phyloP scores from a whole-genome alignment of 345 rosid species.

The Cardamine resedifolia region DNA sequence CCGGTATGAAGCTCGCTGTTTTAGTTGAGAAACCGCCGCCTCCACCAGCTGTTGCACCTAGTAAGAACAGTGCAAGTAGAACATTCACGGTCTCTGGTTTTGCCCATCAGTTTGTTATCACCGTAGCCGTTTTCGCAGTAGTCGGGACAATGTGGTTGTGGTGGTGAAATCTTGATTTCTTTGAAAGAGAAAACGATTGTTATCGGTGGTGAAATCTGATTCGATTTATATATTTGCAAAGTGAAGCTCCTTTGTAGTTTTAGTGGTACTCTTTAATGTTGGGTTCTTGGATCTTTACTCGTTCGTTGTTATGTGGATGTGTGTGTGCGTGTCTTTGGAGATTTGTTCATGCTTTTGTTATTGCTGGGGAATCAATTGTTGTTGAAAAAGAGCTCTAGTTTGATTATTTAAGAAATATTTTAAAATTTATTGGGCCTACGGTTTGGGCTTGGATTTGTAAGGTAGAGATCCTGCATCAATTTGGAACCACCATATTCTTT shows the following conservation, averaged over 20 bases:
- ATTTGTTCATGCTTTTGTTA: slow-evolving; percentile 12
- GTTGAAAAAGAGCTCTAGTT: background rate
- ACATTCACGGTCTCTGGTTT: background rate
- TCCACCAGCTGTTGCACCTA: slow-evolving; percentile 58
- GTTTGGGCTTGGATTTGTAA: slow-evolving; percentile 19
- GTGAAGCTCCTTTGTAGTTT: no score
- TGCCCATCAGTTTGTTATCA: slow-evolving; percentile 1
- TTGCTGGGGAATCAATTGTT: slow-evolving; percentile 4
- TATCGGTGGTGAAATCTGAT: no score
- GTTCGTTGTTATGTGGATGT: background rate
- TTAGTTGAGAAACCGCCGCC: slow-evolving; percentile 69
- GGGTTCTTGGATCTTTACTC: background rate
- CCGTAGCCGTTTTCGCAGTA: background rate
- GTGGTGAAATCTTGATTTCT: slow-evolving; percentile 14
- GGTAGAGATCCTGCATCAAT: background rate
- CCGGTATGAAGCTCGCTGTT: slow-evolving; percentile 73
- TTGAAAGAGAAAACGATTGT: no score
- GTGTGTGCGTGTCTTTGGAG: slow-evolving; percentile 2
- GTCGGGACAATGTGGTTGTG: slow-evolving; percentile 18
- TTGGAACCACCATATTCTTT: background rate
- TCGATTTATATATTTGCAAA: no score
- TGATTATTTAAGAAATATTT: background rate
- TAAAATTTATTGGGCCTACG: slow-evolving; percentile 14
- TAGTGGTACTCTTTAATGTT: no score
- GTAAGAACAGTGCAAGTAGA: slow-evolving; percentile 31